These are phyloP conservation scores for Orobanche coerulescens DNA, from an alignment of 257 asterid genomes.

Conservation along the genomic window DNA sequence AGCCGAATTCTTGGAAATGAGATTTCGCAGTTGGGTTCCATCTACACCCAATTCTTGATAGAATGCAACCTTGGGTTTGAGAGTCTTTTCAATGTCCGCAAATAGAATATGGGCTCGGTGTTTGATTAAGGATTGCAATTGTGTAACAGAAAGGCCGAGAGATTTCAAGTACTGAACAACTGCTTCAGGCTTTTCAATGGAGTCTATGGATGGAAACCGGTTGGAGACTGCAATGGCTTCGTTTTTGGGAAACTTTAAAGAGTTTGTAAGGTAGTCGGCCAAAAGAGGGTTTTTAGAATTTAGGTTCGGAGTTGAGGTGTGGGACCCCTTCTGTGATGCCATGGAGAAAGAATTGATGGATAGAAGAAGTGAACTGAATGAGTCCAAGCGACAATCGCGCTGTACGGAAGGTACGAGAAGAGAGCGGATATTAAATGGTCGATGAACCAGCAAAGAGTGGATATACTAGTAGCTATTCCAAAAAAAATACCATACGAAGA, in stretches of 20 bases:
- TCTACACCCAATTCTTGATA: conserved; percentile 28
- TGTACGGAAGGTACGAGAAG: neutral
- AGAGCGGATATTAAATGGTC: neutral
- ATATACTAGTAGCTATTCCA: too few species aligned
- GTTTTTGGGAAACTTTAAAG: conserved; percentile 7
- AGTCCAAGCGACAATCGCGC: neutral
- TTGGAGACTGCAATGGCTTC: neutral
- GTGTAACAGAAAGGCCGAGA: conserved; percentile 13
- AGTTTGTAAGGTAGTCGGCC: conserved; percentile 5
- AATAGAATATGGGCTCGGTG: conserved; percentile 18
- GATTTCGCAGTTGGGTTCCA: conserved; percentile 20
- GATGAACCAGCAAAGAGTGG: too few species aligned
- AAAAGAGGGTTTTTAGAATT: neutral
- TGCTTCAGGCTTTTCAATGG: conserved; percentile 12
- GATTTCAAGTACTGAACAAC: conserved; percentile 1
- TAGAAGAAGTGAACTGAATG: neutral
- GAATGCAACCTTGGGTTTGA: conserved; percentile 31
- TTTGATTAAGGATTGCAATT: conserved; percentile 7
- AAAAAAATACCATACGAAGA: too few species aligned
- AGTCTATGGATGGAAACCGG: neutral
- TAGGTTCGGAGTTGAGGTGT: conserved; percentile 8
- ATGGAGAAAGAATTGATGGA: neutral
- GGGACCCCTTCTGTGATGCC: neutral
- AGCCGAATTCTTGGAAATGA: conserved; percentile 23
- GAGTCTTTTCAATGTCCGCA: conserved; percentile 24